Conservation (phyloP, 192 early-diverging fungal species). For the Backusella tuberculispora region DNA sequence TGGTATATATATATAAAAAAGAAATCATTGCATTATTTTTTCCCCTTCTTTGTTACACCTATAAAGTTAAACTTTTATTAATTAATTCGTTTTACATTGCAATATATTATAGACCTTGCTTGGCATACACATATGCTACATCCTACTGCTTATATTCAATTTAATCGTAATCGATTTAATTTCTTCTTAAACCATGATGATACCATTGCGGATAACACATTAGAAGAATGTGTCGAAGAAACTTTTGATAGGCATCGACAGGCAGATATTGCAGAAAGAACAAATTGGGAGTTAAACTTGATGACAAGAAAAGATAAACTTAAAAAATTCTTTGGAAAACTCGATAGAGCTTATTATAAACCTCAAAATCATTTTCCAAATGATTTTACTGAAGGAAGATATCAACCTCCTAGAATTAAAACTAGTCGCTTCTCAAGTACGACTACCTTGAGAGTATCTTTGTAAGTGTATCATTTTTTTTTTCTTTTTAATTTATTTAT, state of each 20-base stretch:
- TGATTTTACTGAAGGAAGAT: not conserved
- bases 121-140: constrained; percentile 4
- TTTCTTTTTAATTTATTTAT: too few species aligned
- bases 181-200: constrained; percentile 11
- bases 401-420: not conserved
- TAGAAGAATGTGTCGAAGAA: not conserved
- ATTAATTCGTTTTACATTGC: not conserved
- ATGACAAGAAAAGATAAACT: not conserved
- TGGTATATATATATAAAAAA: not conserved
- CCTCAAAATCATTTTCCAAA: not conserved
- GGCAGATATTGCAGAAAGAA: constrained; percentile 6
- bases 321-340: constrained; percentile 4
- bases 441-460: not conserved
- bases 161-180: not conserved
- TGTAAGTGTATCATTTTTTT: not conserved
- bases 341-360: not conserved
- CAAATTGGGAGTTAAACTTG: constrained; percentile 4
- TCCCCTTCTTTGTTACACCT: too few species aligned
- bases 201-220: not conserved
- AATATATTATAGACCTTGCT: not conserved
- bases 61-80: too few species aligned
- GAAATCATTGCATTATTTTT: not conserved
- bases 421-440: not conserved
- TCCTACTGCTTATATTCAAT: constrained; percentile 10
- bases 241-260: constrained; percentile 4